Conservation (phyloP, 306 rosid genomes). For the Hippophae tibetana region DNA sequence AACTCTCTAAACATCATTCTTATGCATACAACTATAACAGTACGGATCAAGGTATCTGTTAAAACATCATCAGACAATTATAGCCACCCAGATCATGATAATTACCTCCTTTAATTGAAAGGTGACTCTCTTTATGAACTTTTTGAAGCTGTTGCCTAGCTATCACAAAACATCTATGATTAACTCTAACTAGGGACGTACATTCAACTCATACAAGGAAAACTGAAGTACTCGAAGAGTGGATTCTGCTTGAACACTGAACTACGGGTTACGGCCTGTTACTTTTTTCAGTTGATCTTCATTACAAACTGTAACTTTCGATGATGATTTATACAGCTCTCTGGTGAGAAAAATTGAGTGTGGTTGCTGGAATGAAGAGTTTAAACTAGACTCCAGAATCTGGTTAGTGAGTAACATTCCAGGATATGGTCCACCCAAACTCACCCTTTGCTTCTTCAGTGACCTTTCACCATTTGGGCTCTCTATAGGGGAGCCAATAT, state of each 20-base stretch:
- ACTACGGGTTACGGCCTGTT: constrained; percentile 38
- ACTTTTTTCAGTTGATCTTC: constrained; percentile 36
- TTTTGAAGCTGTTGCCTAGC: constrained; percentile 31
- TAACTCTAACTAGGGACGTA: constrained; percentile 24
- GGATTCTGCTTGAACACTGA: constrained; percentile 21
- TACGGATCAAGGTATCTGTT: too few relatives aligned
- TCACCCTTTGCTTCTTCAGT: constrained; percentile 47
- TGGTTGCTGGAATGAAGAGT: constrained; percentile 46
- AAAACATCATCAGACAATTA: too few relatives aligned
- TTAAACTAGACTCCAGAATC: constrained; percentile 83
- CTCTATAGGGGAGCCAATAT: constrained; percentile 47
- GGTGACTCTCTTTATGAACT: neutral
- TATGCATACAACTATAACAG: too few relatives aligned
- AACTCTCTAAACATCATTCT: too few relatives aligned
- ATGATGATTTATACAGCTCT: constrained; percentile 49
- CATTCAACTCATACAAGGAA: constrained; percentile 25
- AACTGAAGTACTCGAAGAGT: constrained; percentile 24
- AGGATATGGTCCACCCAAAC: constrained; percentile 40
- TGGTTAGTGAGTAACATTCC: constrained; percentile 66
- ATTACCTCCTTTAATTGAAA: too few relatives aligned
- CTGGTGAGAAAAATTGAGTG: constrained; percentile 32
- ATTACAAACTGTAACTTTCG: constrained; percentile 31
- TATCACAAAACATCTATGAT: constrained; percentile 23
- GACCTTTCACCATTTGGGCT: constrained; percentile 55
- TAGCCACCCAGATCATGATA: too few relatives aligned